A percentile compares a stretch with the other conserved stretches of the same genome.
These are phyloP conservation scores for Apodospora peruviana DNA, from an alignment of 495 filamentous ascomycete species.

Conservation along the genomic window DNA sequence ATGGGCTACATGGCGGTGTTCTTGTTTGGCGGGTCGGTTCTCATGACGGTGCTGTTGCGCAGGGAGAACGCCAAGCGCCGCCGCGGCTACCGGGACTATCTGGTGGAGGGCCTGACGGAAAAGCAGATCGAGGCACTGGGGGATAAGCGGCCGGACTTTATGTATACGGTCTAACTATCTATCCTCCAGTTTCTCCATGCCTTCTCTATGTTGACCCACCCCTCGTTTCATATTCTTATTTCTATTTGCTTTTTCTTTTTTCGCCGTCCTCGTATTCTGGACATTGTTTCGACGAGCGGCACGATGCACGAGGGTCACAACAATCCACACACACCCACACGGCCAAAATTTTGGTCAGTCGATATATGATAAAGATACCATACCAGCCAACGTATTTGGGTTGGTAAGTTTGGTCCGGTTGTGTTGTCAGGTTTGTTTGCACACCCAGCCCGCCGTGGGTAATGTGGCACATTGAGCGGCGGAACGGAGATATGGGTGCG, in stretches of 20 bases:
- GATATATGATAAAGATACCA: no score
- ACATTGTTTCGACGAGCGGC: no score
- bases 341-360: not conserved
- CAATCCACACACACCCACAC: not conserved
- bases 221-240: not conserved
- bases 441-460: no score
- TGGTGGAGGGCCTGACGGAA: slow-evolving; percentile 53
- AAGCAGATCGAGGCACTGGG: slow-evolving; percentile 60
- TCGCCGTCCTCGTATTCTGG: no score
- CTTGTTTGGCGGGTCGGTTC: slow-evolving; percentile 47
- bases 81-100: slow-evolving; percentile 63
- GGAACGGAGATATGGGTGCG: no score
- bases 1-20: slow-evolving; percentile 46
- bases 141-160: slow-evolving; percentile 71
- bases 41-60: slow-evolving; percentile 61
- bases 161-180: slow-evolving; percentile 51
- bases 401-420: no score
- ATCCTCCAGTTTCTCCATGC: not conserved
- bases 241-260: not conserved
- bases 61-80: slow-evolving; percentile 57
- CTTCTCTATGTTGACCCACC: no score
- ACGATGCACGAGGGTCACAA: no score
- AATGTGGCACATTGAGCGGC: no score
- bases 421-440: no score
- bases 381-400: no score